These are phyloP conservation scores for Prototheca cutis DNA, from an alignment of 163 green algal genomes.

Conservation along the genomic window DNA sequence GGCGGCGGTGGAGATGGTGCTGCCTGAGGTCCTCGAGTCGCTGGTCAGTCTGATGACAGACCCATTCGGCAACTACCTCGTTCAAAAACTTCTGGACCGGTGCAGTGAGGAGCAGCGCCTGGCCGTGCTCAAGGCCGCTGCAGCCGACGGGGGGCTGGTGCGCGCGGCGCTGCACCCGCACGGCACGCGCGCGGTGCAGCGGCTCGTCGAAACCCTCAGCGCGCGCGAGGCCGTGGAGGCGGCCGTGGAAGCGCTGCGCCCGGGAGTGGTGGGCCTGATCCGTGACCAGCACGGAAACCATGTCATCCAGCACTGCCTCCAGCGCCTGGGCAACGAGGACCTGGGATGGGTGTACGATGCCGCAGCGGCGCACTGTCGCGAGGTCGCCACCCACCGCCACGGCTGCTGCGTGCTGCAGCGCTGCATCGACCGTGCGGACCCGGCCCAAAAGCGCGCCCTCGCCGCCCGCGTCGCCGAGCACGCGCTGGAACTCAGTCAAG, in stretches of 20 bases:
- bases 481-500: constrained; percentile 76
- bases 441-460: constrained; percentile 63
- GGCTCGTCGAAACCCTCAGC: constrained; percentile 59
- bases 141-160: constrained; percentile 60
- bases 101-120: constrained; percentile 83
- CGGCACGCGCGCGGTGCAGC: constrained; percentile 90
- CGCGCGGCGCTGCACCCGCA: constrained; percentile 82
- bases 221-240: constrained; percentile 41
- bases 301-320: constrained; percentile 95
- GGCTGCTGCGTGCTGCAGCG: constrained; percentile 98
- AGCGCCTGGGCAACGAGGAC: constrained; percentile 76
- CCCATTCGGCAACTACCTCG: constrained; percentile 98
- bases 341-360: constrained; percentile 94
- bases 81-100: constrained; percentile 96
- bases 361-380: constrained; percentile 68
- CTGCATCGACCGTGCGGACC: constrained; percentile 92
- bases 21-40: constrained; percentile 71
- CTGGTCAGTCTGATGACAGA: constrained; percentile 93
- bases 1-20: constrained; percentile 26
- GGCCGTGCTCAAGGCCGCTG: constrained; percentile 62
- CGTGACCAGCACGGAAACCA: constrained; percentile 90
- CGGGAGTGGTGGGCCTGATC: constrained; percentile 80
- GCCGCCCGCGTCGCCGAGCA: constrained; percentile 73
- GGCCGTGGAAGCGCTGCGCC: constrained; percentile 62
- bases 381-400: constrained; percentile 93